Base-by-base conservation (phyloP, 495 filamentous ascomycete genomes). In the Choiromyces venosus region DNA sequence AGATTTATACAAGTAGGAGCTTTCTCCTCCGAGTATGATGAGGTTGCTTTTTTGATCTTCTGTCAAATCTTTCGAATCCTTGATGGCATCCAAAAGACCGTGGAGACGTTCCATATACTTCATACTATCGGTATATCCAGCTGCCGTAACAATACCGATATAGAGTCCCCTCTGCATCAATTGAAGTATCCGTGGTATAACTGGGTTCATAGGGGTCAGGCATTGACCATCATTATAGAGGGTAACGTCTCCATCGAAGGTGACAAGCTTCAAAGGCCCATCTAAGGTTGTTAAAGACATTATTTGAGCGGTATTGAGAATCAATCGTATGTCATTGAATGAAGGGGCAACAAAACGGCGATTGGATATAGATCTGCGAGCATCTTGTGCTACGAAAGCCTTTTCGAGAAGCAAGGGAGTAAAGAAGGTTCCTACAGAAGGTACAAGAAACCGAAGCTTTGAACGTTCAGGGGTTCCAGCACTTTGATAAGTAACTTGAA, bases 201-300 rank as follows among this genome's bases (percentile, higher is more conserved):
- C 90, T 0, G 92, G 90, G 82, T 90, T 96, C 29, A 87, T 85
- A 2, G 87, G 81, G 42, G 87, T 88, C 61, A 99, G 86, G 74
- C 88, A 92, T 76, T 92, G 85, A 16, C 94, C 96, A 80, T 99
- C 94, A 75, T 97, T 93, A 82, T 98, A 98, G 46, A 99, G 88
- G 8, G 96, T 99, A 18, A 99, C 93, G 79, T 99, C 96, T 81
- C 96, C 96, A 82, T 99, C 95, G 78, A 99, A 98, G 19, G 95
- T 99, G 66, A 96, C 89, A 4, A 99, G 88, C 75, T 93, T 87
- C 10, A 96, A 83, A 1, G 86, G 86, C n/a, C 89, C 87, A 65
- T 86, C 85, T 21, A 86, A 81, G 52, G 86, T 87, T 9, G 92
- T 89, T 2, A 98, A 86, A 67, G 91, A 91, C 87, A 97, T 90